Percentiles rank a stretch among this genome's conserved stretches.
phyloP scores from a whole-genome alignment of 805 yeast genomes.

The fission yeast (Schizosaccharomyces pombe) region DNA sequence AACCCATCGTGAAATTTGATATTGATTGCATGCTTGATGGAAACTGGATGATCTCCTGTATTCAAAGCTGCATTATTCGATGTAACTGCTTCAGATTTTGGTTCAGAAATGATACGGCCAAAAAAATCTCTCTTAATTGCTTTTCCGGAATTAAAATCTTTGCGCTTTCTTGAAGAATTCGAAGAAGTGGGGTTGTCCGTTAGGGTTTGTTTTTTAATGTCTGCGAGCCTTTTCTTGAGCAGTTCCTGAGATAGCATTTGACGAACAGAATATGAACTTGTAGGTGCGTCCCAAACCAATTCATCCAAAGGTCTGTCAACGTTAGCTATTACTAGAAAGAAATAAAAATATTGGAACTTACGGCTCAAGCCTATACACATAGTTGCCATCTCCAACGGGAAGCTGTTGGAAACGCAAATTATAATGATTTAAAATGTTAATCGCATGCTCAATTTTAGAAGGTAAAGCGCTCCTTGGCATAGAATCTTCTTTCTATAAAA shows the following conservation, averaged over 20 bases:
- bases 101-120: not conserved
- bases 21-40: slow-evolving; percentile 25
- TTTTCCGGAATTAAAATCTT: not conserved
- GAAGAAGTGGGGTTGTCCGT: not conserved
- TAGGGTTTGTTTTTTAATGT: not conserved
- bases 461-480: not conserved
- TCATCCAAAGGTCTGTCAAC: not conserved
- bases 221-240: not conserved
- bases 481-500: slow-evolving; percentile 2
- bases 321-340: not conserved
- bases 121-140: slow-evolving; percentile 2
- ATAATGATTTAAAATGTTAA: slow-evolving; percentile 10
- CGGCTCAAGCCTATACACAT: slow-evolving; percentile 16
- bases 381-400: slow-evolving; percentile 14
- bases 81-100: not conserved
- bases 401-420: slow-evolving; percentile 12
- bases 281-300: slow-evolving; percentile 5
- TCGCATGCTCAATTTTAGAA: not conserved
- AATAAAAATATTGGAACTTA: no score
- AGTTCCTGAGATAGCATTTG: not conserved
- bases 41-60: not conserved
- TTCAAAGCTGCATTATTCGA: no score
- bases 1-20: slow-evolving; percentile 73
- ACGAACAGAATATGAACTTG: slow-evolving; percentile 7
- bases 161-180: not conserved